Conservation (phyloP, 257 asterid genomes). For the Solanum chmielewskii region DNA sequence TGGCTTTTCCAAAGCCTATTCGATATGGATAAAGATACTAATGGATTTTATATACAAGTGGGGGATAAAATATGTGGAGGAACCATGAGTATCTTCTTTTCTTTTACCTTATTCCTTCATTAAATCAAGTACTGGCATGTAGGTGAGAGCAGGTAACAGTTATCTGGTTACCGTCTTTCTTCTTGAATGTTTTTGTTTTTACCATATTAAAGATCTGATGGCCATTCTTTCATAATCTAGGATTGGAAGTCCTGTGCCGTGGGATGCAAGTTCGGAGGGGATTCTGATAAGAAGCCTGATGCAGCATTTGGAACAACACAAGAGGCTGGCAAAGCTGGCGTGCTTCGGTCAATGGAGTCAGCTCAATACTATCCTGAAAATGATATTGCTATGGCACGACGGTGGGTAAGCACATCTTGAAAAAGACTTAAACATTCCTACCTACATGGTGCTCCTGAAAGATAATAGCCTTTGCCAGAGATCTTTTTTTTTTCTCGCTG, state of each 20-base stretch:
- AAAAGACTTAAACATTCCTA: background rate
- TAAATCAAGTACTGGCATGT: background rate
- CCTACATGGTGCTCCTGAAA: background rate
- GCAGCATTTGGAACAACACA: constrained; percentile 66
- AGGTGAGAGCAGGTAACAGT: background rate
- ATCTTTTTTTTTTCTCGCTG: background rate
- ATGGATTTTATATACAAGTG: background rate
- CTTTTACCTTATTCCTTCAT: background rate
- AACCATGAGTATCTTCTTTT: background rate
- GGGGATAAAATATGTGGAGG: background rate
- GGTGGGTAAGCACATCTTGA: constrained; percentile 88
- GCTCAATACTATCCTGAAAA: constrained; percentile 73
- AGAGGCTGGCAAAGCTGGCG: constrained; percentile 32
- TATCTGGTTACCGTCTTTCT: background rate
- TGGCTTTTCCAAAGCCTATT: background rate
- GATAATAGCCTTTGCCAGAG: background rate
- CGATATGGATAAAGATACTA: background rate
- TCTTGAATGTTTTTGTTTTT: background rate
- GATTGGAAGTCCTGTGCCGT: constrained; percentile 72
- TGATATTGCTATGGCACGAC: constrained; percentile 62
- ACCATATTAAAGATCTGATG: background rate
- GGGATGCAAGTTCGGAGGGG: constrained; percentile 66
- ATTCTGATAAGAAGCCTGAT: constrained; percentile 40
- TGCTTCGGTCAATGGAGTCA: constrained; percentile 92
- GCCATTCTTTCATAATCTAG: constrained; percentile 16